These are phyloP conservation scores for Gomphus sp. DNA, from an alignment of 1,284 basidiomycete genomes.

Conservation along the genomic window DNA sequence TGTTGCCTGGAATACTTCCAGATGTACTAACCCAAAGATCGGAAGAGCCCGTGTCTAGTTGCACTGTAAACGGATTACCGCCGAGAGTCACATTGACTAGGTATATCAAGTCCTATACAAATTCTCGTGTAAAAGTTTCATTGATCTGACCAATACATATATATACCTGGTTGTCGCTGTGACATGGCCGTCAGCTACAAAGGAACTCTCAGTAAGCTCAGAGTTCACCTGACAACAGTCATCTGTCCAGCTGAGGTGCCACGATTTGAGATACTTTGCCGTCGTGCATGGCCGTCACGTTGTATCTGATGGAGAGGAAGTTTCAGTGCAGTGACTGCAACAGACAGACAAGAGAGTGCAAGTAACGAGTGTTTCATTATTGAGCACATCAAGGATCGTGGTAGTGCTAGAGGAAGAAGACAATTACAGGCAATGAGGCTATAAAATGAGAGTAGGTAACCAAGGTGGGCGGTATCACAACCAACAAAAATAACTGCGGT, in stretches of 20 bases:
- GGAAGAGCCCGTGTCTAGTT: constrained; percentile 74
- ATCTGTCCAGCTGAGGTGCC: not conserved
- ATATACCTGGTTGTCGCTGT: not conserved
- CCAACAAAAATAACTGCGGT: no score
- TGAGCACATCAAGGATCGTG: not conserved
- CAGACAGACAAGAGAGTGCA: constrained; percentile 9
- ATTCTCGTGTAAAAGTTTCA: not conserved
- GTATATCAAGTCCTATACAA: constrained; percentile 56
- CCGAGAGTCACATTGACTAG: constrained; percentile 47
- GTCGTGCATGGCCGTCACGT: constrained; percentile 18
- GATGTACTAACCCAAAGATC: constrained; percentile 58
- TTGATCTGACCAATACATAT: not conserved
- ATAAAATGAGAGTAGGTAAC: not conserved
- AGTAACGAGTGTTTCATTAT: constrained; percentile 5
- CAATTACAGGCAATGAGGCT: not conserved
- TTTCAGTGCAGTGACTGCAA: constrained; percentile 27
- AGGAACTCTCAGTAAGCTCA: not conserved
- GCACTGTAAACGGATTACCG: constrained; percentile 49
- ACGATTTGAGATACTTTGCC: not conserved
- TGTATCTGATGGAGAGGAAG: constrained; percentile 32
- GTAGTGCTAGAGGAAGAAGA: not conserved
- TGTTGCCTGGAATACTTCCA: not conserved
- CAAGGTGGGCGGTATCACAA: no score
- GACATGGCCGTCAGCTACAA: not conserved
- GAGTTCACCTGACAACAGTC: not conserved